phyloP scores from a whole-genome alignment of 1,139 yeast genomes.

The Suhomyces choctaworum region DNA sequence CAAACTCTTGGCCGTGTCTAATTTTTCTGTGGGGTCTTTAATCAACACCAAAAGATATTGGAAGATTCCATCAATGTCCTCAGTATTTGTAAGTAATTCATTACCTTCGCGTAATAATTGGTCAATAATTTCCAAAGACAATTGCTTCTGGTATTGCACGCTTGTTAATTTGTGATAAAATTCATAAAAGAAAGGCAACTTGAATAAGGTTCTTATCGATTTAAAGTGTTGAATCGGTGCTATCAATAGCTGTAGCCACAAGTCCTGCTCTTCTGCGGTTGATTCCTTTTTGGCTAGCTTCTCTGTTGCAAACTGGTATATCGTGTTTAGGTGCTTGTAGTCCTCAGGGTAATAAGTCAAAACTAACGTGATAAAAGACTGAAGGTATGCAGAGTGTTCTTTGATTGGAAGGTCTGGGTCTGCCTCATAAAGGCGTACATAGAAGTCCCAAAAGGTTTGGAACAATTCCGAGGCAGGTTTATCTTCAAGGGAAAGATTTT shows the following conservation, averaged over 20 bases:
- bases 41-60: conserved; percentile 42
- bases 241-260: conserved; percentile 56
- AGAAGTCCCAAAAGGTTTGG: conserved; percentile 64
- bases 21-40: conserved; percentile 27
- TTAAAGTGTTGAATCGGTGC: conserved; percentile 54
- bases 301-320: conserved; percentile 59
- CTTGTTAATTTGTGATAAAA: conserved; percentile 42
- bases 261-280: conserved; percentile 30
- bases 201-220: conserved; percentile 29
- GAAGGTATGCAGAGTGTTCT: conserved; percentile 65
- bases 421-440: conserved; percentile 50
- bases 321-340: conserved; percentile 57
- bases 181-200: conserved; percentile 42
- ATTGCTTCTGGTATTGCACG: conserved; percentile 34
- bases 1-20: conserved; percentile 38
- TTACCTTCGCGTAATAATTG: conserved; percentile 27
- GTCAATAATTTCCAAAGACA: conserved; percentile 45
- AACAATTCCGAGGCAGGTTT: conserved; percentile 38
- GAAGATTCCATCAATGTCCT: conserved; percentile 48
- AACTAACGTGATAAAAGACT: conserved; percentile 63
- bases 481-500: conserved; percentile 12
- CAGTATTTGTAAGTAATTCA: conserved; percentile 24
- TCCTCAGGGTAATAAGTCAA: conserved; percentile 67
- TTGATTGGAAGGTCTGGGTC: conserved; percentile 66
- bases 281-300: conserved; percentile 16